Conservation (phyloP, 495 filamentous ascomycete genomes). For the Neurospora tetraspora region DNA sequence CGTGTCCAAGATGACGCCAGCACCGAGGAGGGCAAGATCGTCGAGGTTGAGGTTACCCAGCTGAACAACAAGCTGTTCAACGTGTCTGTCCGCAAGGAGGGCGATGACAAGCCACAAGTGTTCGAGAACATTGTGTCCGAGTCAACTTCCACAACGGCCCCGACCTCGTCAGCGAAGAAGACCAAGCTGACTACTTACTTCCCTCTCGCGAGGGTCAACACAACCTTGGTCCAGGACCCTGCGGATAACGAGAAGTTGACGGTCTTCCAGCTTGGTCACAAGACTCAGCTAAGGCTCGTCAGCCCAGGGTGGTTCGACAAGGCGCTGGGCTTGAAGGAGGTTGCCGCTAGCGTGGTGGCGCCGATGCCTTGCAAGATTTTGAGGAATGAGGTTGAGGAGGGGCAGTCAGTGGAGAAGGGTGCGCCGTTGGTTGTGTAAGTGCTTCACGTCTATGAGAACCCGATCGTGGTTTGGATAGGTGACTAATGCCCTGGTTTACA, state of each 20-base stretch:
- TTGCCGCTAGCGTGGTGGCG: slow-evolving; percentile 65
- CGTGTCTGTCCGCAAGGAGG: slow-evolving; percentile 43
- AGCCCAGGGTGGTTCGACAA: slow-evolving; percentile 76
- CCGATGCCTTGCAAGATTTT: slow-evolving; percentile 95
- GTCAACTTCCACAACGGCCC: slow-evolving; percentile 4
- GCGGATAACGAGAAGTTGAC: slow-evolving; percentile 50
- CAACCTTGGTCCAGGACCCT: slow-evolving; percentile 62
- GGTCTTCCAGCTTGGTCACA: slow-evolving; percentile 72
- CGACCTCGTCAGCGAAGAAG: slow-evolving; percentile 15
- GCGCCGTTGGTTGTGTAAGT: slow-evolving; percentile 75
- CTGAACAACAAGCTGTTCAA: slow-evolving; percentile 52
- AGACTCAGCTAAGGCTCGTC: slow-evolving; percentile 58
- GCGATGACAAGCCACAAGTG: slow-evolving; percentile 21
- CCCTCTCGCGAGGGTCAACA: slow-evolving; percentile 68
- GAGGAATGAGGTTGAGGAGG: slow-evolving; percentile 71
- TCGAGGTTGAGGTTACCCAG: slow-evolving; percentile 55
- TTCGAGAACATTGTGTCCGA: slow-evolving; percentile 36
- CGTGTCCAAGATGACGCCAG: slow-evolving; percentile 33
- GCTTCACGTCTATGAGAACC: not conserved
- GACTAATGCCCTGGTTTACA: slow-evolving; percentile 5
- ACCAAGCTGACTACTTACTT: slow-evolving; percentile 50
- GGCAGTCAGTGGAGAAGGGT: slow-evolving; percentile 73
- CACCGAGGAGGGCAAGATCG: slow-evolving; percentile 34
- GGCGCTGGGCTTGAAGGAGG: slow-evolving; percentile 73
- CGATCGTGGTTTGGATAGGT: not conserved